phyloP scores from a whole-genome alignment of 2,329 filamentous ascomycete genomes.

The Curvularia sp. region DNA sequence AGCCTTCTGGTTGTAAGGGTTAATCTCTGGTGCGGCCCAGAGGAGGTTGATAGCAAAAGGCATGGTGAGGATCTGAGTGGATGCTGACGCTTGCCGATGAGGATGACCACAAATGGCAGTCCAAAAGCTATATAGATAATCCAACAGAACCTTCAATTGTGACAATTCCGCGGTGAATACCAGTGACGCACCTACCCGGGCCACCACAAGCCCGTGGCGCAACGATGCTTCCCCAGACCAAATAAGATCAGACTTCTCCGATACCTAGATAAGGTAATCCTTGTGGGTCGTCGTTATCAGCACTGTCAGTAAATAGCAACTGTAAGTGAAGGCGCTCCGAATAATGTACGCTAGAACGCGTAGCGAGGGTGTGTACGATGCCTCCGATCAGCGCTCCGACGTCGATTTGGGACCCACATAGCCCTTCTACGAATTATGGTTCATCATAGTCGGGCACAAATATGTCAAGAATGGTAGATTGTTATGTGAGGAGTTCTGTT shows the following conservation, averaged over 20 bases:
- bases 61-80: constrained; percentile 32
- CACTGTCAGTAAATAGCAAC: constrained; percentile 21
- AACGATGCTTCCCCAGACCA: constrained; percentile 31
- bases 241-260: constrained; percentile 35
- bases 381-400: constrained; percentile 31
- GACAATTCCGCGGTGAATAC: constrained; percentile 48
- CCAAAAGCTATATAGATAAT: constrained; percentile 36
- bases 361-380: constrained; percentile 14
- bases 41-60: constrained; percentile 46
- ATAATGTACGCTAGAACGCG: constrained; percentile 26
- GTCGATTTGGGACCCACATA: constrained; percentile 17
- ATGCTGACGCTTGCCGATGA: constrained; percentile 29
- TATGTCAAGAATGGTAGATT: constrained; percentile 22
- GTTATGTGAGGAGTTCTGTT: constrained; percentile 27
- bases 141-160: constrained; percentile 23
- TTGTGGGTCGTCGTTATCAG: constrained; percentile 41
- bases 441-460: constrained; percentile 15
- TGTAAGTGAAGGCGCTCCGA: constrained; percentile 20
- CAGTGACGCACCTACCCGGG: constrained; percentile 35
- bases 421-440: constrained; percentile 16
- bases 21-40: constrained; percentile 70
- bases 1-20: constrained; percentile 85
- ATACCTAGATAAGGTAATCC: constrained; percentile 21
- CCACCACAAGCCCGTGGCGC: constrained; percentile 30
- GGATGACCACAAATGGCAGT: constrained; percentile 20